phyloP scores from a whole-genome alignment of 768 basidiomycete genomes.

The Amanita pallidorosea region DNA sequence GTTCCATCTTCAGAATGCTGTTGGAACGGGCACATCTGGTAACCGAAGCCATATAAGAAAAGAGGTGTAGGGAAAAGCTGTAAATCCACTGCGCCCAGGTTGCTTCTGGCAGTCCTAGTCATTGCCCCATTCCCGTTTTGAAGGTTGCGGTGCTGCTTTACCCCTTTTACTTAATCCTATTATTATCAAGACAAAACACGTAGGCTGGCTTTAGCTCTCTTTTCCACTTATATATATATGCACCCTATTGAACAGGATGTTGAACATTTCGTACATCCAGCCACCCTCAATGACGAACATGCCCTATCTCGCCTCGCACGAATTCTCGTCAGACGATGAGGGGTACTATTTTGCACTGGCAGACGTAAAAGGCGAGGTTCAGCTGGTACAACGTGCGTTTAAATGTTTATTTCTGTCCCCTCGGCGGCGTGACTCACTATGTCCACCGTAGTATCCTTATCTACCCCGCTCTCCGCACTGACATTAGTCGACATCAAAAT shows the following conservation, averaged over 20 bases:
- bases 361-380: constrained; percentile 43
- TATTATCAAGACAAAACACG: too few species aligned
- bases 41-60: too few species aligned
- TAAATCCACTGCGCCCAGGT: too few species aligned
- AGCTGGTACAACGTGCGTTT: constrained; percentile 57
- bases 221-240: not conserved
- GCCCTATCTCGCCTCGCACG: constrained; percentile 21
- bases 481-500: constrained; percentile 40
- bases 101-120: too few species aligned
- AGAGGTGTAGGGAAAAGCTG: too few species aligned
- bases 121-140: too few species aligned
- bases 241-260: not conserved
- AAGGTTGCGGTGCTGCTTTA: too few species aligned
- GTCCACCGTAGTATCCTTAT: constrained; percentile 21
- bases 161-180: too few species aligned
- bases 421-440: constrained; percentile 1
- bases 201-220: not conserved
- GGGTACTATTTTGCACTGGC: constrained; percentile 43
- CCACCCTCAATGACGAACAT: not conserved
- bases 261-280: not conserved
- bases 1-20: too few species aligned
- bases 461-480: constrained; percentile 31
- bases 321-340: not conserved
- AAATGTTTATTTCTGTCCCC: not conserved
- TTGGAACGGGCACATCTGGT: too few species aligned